Conservation (phyloP, 441 rosid genomes). For the Corymbia calophylla region DNA sequence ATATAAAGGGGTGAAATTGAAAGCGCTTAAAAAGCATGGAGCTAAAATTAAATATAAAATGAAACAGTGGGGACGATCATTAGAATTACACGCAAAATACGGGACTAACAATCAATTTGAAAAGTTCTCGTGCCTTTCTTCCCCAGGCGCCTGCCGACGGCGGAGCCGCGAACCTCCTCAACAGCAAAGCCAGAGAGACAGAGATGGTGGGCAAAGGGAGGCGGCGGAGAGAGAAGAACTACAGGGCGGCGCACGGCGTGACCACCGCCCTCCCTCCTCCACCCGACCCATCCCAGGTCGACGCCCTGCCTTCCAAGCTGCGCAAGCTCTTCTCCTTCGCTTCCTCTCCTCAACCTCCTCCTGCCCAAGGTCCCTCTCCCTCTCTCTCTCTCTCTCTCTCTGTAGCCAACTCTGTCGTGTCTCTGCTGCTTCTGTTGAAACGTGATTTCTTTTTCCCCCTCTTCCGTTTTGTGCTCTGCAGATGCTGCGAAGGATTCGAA, state of each 20-base stretch:
- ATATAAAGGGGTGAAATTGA: background rate
- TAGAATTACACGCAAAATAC: background rate
- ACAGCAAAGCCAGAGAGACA: background rate
- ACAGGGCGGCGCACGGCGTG: conserved; percentile 72
- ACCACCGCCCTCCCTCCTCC: conserved; percentile 67
- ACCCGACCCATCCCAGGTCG: conserved; percentile 60
- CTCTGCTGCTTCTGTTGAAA: background rate
- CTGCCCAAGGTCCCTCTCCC: background rate
- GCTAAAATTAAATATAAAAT: background rate
- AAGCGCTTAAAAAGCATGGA: background rate
- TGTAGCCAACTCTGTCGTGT: background rate
- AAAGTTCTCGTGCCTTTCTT: background rate
- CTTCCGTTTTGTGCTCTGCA: background rate
- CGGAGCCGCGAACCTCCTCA: background rate
- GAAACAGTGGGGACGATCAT: background rate
- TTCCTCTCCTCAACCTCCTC: conserved; percentile 1
- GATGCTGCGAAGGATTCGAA: conserved; percentile 17
- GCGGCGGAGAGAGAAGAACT: conserved; percentile 79
- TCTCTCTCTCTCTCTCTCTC: background rate
- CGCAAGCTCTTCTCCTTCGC: conserved; percentile 64
- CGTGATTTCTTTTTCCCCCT: background rate
- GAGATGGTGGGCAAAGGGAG: conserved; percentile 82
- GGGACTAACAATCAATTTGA: background rate
- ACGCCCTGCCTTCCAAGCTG: conserved; percentile 74
- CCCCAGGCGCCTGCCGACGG: background rate